phyloP scores from a whole-genome alignment of 2,329 filamentous ascomycete species.

The Chrysosporium queenslandicum region DNA sequence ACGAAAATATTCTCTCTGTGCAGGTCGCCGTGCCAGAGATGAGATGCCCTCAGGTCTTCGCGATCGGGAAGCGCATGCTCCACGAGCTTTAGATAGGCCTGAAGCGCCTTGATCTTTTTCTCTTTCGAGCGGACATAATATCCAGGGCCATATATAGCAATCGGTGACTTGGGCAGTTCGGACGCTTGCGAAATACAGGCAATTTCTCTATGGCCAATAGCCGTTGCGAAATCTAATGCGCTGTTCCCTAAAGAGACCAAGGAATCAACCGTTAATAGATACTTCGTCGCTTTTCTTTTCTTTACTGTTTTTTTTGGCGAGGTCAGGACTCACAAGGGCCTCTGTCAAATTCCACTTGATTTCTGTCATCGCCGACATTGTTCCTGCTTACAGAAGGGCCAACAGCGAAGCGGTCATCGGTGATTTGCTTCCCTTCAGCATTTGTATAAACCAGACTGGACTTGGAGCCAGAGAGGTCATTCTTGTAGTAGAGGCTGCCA shows the following conservation, averaged over 20 bases:
- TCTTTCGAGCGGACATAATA: slow-evolving; percentile 26
- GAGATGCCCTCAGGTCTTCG: too few species aligned
- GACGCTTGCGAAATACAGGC: slow-evolving; percentile 20
- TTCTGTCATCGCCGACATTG: slow-evolving; percentile 20
- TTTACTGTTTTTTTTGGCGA: background rate
- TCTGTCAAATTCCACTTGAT: slow-evolving; percentile 2
- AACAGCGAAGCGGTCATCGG: slow-evolving; percentile 21
- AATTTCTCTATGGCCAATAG: slow-evolving; percentile 27
- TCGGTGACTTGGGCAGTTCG: slow-evolving; percentile 25
- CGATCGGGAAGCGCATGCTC: slow-evolving; percentile 4
- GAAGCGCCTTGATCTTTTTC: slow-evolving; percentile 18
- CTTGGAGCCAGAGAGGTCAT: slow-evolving; percentile 3
- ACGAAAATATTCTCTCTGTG: slow-evolving; percentile 35
- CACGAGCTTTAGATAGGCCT: slow-evolving; percentile 7
- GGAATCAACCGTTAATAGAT: background rate
- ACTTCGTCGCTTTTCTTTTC: too few species aligned
- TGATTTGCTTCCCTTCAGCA: background rate
- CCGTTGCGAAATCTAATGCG: slow-evolving; percentile 25
- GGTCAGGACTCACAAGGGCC: slow-evolving; percentile 15
- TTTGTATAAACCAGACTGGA: slow-evolving; percentile 4
- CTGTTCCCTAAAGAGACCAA: slow-evolving; percentile 21
- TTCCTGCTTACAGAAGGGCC: slow-evolving; percentile 23
- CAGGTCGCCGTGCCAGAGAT: too few species aligned
- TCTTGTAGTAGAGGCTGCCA: slow-evolving; percentile 11
- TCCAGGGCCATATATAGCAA: slow-evolving; percentile 30